These are phyloP conservation scores for Scopulariopsis brevicaulis DNA, from an alignment of 2,329 filamentous ascomycete genomes.

Conservation along the genomic window DNA sequence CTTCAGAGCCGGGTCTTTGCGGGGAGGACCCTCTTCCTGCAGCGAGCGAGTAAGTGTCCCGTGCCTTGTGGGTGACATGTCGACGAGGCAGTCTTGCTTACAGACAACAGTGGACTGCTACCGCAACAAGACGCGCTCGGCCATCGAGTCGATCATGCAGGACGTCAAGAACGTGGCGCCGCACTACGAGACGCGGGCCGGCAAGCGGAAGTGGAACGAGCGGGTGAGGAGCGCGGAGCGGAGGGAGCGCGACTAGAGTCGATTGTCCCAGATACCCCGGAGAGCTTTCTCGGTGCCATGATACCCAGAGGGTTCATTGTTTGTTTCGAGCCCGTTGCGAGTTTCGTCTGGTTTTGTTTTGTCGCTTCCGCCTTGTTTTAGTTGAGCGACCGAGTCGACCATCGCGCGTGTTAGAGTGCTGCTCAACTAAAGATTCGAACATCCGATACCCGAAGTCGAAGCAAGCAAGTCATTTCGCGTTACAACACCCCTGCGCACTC, in stretches of 20 bases:
- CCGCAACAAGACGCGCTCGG: constrained; percentile 78
- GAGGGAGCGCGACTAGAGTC: constrained; percentile 14
- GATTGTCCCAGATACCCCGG: background rate
- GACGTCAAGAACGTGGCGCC: constrained; percentile 64
- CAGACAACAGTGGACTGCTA: constrained; percentile 72
- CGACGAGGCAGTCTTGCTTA: background rate
- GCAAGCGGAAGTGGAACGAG: constrained; percentile 67
- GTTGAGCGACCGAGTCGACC: background rate
- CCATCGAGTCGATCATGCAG: constrained; percentile 68
- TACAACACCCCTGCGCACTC: too few relatives aligned
- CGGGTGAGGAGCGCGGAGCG: constrained; percentile 26
- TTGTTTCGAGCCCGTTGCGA: background rate
- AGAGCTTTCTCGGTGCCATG: background rate
- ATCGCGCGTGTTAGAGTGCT: too few relatives aligned
- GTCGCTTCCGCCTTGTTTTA: background rate
- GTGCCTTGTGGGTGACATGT: background rate
- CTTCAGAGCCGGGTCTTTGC: constrained; percentile 88
- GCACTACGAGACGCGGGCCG: constrained; percentile 80
- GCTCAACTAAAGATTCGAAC: too few relatives aligned
- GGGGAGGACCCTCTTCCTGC: constrained; percentile 74
- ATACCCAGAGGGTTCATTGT: background rate
- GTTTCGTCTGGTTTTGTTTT: background rate
- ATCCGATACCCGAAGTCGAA: too few relatives aligned
- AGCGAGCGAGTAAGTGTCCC: constrained; percentile 69
- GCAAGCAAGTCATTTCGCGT: too few relatives aligned